Evolutionary conservation across 2,329 filamentous ascomycete species (phyloP), one percentile per base, ranked within the genome.

Genomic region (Diaporthe helianthi): DNA sequence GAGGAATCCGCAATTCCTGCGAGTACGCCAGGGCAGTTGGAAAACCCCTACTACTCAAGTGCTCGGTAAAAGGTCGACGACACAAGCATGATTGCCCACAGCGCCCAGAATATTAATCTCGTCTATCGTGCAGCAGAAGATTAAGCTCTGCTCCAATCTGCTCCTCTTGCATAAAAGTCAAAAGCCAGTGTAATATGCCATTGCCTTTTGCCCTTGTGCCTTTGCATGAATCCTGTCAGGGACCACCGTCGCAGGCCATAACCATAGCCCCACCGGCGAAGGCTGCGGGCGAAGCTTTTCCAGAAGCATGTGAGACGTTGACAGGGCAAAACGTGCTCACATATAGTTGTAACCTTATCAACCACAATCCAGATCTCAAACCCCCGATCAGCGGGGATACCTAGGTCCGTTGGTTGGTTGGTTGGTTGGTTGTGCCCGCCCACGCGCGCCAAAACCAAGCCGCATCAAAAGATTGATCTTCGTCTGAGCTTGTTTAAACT

Each of bases 401-500:
- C n/a, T n/a, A n/a, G n/a, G n/a, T n/a, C n/a, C n/a, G n/a, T n/a
- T n/a, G n/a, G n/a, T n/a, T n/a, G n/a, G n/a, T n/a, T n/a, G n/a
- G n/a, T n/a, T n/a, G n/a, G n/a, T n/a, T n/a, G 41, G 26, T 61
- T 24, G 58, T 36, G 58, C n/a, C 44, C 41, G 58, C 26, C 31
- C 22, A 15, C 54, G 26, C 36, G 10, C 22, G 19, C 51, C 63
- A 54, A 24, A 53, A 53, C 24, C 58, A 49, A 63, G 58, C 58
- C 58, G 41, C 58, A 29, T 63, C 58, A 63, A 49, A 60, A 49
- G 58, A 63, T 49, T 49, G 44, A 66, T 47, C 51, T 54, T 55
- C 52, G 64, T 55, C 47, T 55, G 51, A 66, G 64, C 64, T 66
- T 55, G 51, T 66, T 55, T 54, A 66, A 55, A 41, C 51, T 46